Percentiles rank a stretch among this genome's conserved stretches.
These are phyloP conservation scores for Zymoseptoria tritici DNA, from an alignment of 2,329 filamentous ascomycete species.

Conservation along the genomic window DNA sequence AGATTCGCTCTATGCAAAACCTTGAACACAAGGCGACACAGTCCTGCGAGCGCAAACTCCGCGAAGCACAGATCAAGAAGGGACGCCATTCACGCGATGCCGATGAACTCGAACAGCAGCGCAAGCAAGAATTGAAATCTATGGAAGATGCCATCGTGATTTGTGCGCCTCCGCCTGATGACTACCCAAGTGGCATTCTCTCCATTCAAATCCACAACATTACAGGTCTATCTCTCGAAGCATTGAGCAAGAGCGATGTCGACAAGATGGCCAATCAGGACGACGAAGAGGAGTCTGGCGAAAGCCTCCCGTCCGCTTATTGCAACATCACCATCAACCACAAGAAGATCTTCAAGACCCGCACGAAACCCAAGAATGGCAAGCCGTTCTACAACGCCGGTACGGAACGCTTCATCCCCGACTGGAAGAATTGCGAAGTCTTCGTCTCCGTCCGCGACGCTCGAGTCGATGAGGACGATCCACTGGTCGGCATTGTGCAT, in stretches of 20 bases:
- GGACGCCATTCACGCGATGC: conserved; percentile 27
- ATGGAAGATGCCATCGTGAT: conserved; percentile 57
- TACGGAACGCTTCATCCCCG: conserved; percentile 62
- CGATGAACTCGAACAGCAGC: conserved; percentile 60
- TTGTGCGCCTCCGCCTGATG: conserved; percentile 55
- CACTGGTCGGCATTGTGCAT: conserved; percentile 63
- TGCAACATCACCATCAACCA: conserved; percentile 69
- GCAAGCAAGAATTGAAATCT: conserved; percentile 55
- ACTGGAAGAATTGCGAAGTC: conserved; percentile 61
- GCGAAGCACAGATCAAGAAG: conserved; percentile 56
- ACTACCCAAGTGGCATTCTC: conserved; percentile 59
- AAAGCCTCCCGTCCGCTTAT: conserved; percentile 62
- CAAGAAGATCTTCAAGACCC: conserved; percentile 59
- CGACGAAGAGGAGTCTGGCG: conserved; percentile 51
- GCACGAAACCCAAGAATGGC: conserved; percentile 69
- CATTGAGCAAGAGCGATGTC: conserved; percentile 47
- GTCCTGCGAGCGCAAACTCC: conserved; percentile 54
- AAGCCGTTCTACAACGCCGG: conserved; percentile 75
- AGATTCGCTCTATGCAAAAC: conserved; percentile 51
- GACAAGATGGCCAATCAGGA: conserved; percentile 44
- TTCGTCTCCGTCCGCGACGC: conserved; percentile 61
- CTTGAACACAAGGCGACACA: conserved; percentile 51
- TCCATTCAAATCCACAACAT: conserved; percentile 68
- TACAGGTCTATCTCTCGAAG: conserved; percentile 57
- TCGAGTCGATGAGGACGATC: conserved; percentile 60